Conservation (phyloP, 495 filamentous ascomycete species). For the Podospora bellae-mahoneyi region DNA sequence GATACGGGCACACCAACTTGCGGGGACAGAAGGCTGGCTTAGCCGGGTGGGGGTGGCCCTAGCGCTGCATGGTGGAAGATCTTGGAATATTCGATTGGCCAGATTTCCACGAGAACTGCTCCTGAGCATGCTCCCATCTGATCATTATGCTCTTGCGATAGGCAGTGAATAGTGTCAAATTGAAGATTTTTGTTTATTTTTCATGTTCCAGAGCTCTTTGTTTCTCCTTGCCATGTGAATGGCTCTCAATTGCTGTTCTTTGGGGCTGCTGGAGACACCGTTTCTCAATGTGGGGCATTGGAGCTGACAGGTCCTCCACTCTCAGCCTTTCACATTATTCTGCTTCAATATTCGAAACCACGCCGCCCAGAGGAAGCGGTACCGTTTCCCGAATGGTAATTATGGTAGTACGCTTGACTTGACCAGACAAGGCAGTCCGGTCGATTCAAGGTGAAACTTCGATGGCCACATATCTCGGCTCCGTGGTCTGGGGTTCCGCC, state of each 20-base stretch:
- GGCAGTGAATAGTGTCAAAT: background rate
- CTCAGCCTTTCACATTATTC: background rate
- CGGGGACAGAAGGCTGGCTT: slow-evolving; percentile 24
- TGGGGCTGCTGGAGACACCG: background rate
- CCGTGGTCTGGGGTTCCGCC: background rate
- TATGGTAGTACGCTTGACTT: background rate
- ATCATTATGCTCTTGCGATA: background rate
- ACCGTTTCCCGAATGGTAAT: background rate
- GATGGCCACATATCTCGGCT: background rate
- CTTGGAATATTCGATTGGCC: slow-evolving; percentile 24
- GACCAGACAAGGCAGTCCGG: background rate
- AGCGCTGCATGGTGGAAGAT: slow-evolving; percentile 18
- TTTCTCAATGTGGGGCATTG: slow-evolving; percentile 1
- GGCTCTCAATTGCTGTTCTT: background rate
- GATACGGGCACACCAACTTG: slow-evolving; percentile 16
- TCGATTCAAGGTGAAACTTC: background rate
- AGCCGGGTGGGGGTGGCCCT: slow-evolving; percentile 22
- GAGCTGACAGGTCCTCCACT: background rate
- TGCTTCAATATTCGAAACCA: background rate
- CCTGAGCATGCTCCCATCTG: background rate
- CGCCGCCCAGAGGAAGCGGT: background rate
- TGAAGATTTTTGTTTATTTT: background rate
- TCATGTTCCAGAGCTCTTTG: background rate
- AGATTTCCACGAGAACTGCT: background rate
- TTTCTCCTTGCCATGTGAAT: background rate